These are phyloP conservation scores for Saturnispora bothae DNA, from an alignment of 805 yeast genomes.

Conservation along the genomic window DNA sequence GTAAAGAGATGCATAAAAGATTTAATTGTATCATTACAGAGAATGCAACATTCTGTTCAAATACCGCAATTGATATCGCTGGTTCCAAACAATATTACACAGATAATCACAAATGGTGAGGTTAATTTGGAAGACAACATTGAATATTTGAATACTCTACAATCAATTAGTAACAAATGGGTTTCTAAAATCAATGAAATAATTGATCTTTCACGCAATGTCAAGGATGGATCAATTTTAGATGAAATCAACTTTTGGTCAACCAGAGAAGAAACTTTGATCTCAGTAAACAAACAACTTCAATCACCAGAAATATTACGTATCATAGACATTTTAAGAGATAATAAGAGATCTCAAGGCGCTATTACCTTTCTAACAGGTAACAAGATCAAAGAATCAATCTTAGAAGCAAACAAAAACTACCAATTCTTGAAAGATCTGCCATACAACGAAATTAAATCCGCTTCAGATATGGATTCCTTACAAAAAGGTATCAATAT, in stretches of 20 bases:
- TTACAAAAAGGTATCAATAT: conserved; percentile 35
- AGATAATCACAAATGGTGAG: conserved; percentile 17
- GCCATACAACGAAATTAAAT: conserved; percentile 49
- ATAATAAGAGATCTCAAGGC: conserved; percentile 72
- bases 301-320: conserved; percentile 40
- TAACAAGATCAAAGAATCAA: conserved; percentile 50
- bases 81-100: conserved; percentile 31
- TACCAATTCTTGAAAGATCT: conserved; percentile 58
- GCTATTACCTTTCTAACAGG: conserved; percentile 65
- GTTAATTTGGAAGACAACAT: conserved; percentile 35
- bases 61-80: conserved; percentile 50
- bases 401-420: conserved; percentile 41
- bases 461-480: conserved; percentile 35
- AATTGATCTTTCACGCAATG: conserved; percentile 42
- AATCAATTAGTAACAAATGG: conserved; percentile 66
- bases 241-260: conserved; percentile 77
- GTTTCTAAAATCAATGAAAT: conserved; percentile 48
- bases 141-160: conserved; percentile 54
- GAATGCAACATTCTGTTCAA: conserved; percentile 56
- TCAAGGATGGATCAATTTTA: conserved; percentile 41
- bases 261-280: conserved; percentile 53
- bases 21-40: conserved; percentile 53
- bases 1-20: conserved; percentile 61
- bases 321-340: conserved; percentile 50
- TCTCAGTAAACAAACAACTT: conserved; percentile 47